Base-by-base conservation (phyloP, 352 stramenopile species). In the Globisporangium polare region DNA sequence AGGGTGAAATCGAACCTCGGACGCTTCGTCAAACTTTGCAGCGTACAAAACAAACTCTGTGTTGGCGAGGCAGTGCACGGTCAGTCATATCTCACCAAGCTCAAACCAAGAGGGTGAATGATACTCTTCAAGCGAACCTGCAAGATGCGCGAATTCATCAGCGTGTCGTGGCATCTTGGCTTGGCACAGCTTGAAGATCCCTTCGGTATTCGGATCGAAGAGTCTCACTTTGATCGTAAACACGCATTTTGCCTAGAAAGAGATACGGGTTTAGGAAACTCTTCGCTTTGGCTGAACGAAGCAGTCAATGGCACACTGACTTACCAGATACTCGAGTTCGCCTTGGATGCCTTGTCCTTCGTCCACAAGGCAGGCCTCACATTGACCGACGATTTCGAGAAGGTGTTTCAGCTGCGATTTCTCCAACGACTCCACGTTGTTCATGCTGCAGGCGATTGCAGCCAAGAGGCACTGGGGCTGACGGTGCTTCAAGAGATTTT, bases 11-110 rank as follows among this genome's bases (percentile, higher is more conserved):
- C 55, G 35, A 29, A 88, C 83, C 61, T 67, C 54, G 12, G 58
- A 67, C 39, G 76, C 69, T 65, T 90, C 80, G 41, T 80, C 69
- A 52, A 86, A 88, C 24, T 72, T 81, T 20, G 71, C 47, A 10
- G 77, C 72, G 37, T 82, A 83, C 31, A 92, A 46, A 13, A 90
- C 75, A 35, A 92, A 65, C 53, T 90, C 83, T 92, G 50, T 29
- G 57, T 22, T 18, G 29, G 29, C n/a, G 6, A 6, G 4, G 15
- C 2, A 29, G 45, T 20, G 2, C 1, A 37, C n/a, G 5, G 37
- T 46, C 3, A 49, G 31, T 26, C 18, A 31, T 12, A 31, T 67
- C 2, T 24, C 4, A 24, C 1, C 24, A 33, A 13, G 33, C 3
- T 26, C 42, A 26, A 43, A 12, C 3, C n/a, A 22, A 9, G 29